A percentile compares a stretch with the other conserved stretches of the same genome.
phyloP scores from a whole-genome alignment of 2,329 filamentous ascomycete species.

The Talaromyces atroroseus region DNA sequence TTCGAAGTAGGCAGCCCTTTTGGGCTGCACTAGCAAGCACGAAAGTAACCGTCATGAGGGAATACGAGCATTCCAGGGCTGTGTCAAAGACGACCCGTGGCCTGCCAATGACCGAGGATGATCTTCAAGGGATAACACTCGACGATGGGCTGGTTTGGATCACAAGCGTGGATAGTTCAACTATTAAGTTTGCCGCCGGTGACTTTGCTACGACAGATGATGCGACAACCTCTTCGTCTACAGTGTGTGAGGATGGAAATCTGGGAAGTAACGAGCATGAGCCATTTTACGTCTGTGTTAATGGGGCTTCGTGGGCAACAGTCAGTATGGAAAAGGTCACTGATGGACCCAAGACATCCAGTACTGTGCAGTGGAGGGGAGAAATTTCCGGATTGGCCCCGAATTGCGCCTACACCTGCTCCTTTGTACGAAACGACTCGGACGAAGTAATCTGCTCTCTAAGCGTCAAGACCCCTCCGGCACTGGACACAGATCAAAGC shows the following conservation, averaged over 20 bases:
- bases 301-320: conserved; percentile 61
- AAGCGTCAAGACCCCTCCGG: conserved; percentile 58
- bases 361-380: conserved; percentile 50
- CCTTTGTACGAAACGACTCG: conserved; percentile 54
- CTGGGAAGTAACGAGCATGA: conserved; percentile 38
- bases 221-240: conserved; percentile 23
- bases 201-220: conserved; percentile 34
- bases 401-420: conserved; percentile 59
- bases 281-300: conserved; percentile 61
- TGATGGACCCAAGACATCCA: conserved; percentile 40
- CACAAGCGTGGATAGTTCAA: conserved; percentile 42
- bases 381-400: conserved; percentile 62
- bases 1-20: conserved; percentile 82
- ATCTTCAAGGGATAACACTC: conserved; percentile 36
- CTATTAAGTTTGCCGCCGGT: conserved; percentile 43
- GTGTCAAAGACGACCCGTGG: conserved; percentile 34
- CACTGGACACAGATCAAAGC: conserved; percentile 56
- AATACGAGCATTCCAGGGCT: conserved; percentile 69
- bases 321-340: conserved; percentile 48
- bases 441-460: conserved; percentile 54
- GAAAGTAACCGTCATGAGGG: conserved; percentile 93
- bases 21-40: conserved; percentile 94
- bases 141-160: conserved; percentile 45
- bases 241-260: conserved; percentile 22
- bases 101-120: conserved; percentile 37